Base-by-base conservation (phyloP, 805 yeast genomes). In the Maudiozyma bulderi region DNA sequence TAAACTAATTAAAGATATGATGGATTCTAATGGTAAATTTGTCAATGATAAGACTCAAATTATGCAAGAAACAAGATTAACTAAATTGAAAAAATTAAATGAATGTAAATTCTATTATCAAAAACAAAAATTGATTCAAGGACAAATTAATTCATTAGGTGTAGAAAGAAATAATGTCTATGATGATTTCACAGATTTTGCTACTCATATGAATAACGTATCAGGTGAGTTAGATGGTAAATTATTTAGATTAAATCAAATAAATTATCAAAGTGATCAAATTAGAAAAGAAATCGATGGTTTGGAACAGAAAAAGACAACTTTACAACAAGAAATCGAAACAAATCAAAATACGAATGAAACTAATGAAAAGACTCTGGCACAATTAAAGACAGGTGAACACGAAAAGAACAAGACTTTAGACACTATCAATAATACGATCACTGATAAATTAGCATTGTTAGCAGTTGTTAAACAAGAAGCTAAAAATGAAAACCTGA, bases 391-490 rank as follows among this genome's bases (percentile, higher is more conserved):
- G 13, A 43, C 50, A 10, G 56, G 61, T 14, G 58, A 57, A 32
- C 61, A 63, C 46, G 56, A 56, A 38, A 60, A 60, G 44, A 44
- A 57, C 15, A 57, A 60, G 14, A 49, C 54, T 40, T 44, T 64
- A 29, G 51, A 57, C 40, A 57, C 53, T 13, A 57, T 64, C 28
- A 61, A 61, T 44, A 42, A 52, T 6, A 47, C 58, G 26, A 60
- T 63, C 34, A 50, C 61, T 5, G 43, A 43, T 2, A 49, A 53
- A 38, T 48, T 62, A 30, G 47, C 52, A 34, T 49, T 58, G 30
- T 42, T 64, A 46, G 49, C 66, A 1, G 15, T 57, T 2, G 50
- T 64, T 28, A 62, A 61, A 47, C 66, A 62, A 42, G 66, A 62
- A 44, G 57, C 55, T 26, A 52, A 62, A 10, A 58, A 62, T 43